Evolutionary conservation across 352 stramenopile species (phyloP).

Genomic region (Thraustotheca clavata): DNA sequence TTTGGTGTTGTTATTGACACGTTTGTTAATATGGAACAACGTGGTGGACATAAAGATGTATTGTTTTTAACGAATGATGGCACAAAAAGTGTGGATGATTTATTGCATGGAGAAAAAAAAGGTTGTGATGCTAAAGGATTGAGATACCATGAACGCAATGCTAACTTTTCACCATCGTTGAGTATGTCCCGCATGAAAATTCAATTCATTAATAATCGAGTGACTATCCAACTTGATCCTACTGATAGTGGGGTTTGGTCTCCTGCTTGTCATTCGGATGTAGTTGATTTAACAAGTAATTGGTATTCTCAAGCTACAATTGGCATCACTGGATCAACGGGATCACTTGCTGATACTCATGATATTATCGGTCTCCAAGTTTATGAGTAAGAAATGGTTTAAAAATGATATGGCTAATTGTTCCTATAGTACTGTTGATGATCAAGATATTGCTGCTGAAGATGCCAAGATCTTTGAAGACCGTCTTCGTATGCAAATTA

Average conservation of each 20-base stretch:
- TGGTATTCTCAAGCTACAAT: conserved; percentile 62
- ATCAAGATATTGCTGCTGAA: conserved; percentile 6
- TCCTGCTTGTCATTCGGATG: conserved; percentile 46
- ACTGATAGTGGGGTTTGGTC: conserved; percentile 60
- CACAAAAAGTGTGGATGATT: conserved; percentile 61
- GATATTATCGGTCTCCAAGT: conserved; percentile 64
- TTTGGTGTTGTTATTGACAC: conserved; percentile 78
- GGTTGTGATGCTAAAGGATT: conserved; percentile 72
- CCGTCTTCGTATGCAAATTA: background rate
- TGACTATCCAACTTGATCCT: conserved; percentile 64
- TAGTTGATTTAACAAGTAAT: conserved; percentile 36
- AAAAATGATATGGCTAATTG: background rate
- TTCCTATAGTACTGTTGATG: conserved; percentile 2
- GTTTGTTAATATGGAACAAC: conserved; percentile 75
- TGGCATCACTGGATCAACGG: conserved; percentile 69
- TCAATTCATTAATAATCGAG: conserved; percentile 59
- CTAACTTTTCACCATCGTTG: conserved; percentile 58
- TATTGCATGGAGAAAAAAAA: conserved; percentile 49
- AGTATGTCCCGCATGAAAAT: conserved; percentile 79
- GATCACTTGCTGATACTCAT: conserved; percentile 77
- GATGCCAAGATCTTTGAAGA: background rate
- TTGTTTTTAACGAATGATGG: conserved; percentile 76
- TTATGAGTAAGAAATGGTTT: conserved; percentile 53
- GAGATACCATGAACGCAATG: conserved; percentile 76
- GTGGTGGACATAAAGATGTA: conserved; percentile 74